Evolutionary conservation across 2,329 filamentous ascomycete species (phyloP), one percentile per base, ranked within the genome.

Genomic region (Aureobasidium lini): DNA sequence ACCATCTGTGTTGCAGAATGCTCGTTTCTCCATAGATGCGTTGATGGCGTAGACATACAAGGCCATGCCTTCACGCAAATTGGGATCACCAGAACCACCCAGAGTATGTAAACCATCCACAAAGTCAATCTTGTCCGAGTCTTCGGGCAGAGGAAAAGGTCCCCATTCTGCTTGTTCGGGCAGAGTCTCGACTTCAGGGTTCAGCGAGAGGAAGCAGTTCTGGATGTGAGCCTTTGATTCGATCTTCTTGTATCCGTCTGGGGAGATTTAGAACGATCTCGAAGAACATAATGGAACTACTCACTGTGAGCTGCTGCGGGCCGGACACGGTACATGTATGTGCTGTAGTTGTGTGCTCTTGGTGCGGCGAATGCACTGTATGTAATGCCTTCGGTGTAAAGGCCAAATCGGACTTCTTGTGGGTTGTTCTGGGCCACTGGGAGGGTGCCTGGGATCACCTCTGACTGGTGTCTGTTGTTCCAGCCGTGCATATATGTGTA

Each of bases 111-210:
- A 68, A 6, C 79, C 78, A 60, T 77, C 69, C 10, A 76, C 67
- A 62, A 80, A 81, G 53, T 79, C 77, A 18, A 77, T 70, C 44
- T 73, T 69, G 39, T 73, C 70, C 28, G 70, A 67, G 8, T 69
- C 69, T 32, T 67, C 66, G 0, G 70, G 71, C 3, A 73, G 63
- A 6, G 70, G 66, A 47, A 81, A 77, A 2, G 78, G 60, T 65
- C 72, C 61, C 77, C 77, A 69, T 74, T 75, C 79, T 40, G 80
- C 73, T 67, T 80, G 77, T 62, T 80, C 78, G 9, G 77, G 73
- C 47, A 78, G 76, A 10, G 78, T 70, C n/a, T 76, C 72, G 5
- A 81, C 76, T 36, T 71, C 70, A 47, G 75, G 72, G 49, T 73
- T 75, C 42, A 79, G 75, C 6, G 78, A 79, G 4, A 77, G 69